These are phyloP conservation scores for Cicer pinnatifidum DNA, from an alignment of 306 rosid genomes.

Conservation along the genomic window DNA sequence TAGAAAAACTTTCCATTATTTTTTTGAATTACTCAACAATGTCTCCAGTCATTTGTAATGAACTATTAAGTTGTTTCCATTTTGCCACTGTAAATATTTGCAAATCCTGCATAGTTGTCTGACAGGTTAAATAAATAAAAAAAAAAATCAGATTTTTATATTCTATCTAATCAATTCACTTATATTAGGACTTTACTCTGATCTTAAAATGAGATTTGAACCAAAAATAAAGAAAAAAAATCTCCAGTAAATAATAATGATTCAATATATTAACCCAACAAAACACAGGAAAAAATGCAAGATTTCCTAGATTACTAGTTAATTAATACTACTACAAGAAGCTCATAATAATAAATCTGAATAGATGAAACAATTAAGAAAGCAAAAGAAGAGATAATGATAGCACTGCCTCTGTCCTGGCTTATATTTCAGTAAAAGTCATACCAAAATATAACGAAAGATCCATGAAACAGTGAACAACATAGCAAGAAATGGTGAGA, in stretches of 20 bases:
- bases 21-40: too few species aligned
- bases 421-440: conserved; percentile 28
- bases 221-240: too few species aligned
- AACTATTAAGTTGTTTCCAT: too few species aligned
- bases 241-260: not conserved
- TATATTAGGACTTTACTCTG: not conserved
- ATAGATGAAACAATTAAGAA: conserved; percentile 18
- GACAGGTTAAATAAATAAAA: too few species aligned
- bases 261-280: not conserved
- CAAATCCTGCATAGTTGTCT: too few species aligned
- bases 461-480: conserved; percentile 46
- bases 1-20: too few species aligned
- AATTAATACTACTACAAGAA: not conserved
- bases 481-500: conserved; percentile 47
- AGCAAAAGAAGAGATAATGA: conserved; percentile 2
- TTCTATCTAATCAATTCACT: too few species aligned
- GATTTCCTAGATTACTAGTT: conserved; percentile 17
- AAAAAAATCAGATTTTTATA: too few species aligned
- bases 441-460: conserved; percentile 38
- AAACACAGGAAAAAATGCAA: not conserved
- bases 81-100: too few species aligned
- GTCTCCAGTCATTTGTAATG: too few species aligned
- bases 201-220: not conserved
- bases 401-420: conserved; percentile 95
- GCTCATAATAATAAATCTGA: conserved; percentile 23